Percentiles rank a stretch among this genome's conserved stretches.
phyloP scores from a whole-genome alignment of 2,329 filamentous ascomycete genomes.

The Paramyrothecium sp. region DNA sequence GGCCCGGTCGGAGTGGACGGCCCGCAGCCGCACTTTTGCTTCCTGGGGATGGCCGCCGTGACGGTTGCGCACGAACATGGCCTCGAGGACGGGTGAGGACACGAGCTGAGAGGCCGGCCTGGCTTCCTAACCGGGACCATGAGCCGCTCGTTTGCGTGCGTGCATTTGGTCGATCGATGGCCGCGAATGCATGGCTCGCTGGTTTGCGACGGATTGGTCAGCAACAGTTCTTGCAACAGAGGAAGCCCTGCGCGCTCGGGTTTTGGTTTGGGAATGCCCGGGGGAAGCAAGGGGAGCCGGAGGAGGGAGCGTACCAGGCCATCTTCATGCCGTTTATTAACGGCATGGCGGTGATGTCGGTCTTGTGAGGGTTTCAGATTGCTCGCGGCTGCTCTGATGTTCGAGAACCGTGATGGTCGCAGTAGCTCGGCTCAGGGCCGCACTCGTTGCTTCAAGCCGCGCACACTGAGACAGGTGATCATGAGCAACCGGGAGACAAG shows the following conservation, averaged over 20 bases:
- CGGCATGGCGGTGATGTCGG: constrained; percentile 47
- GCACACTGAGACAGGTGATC: background rate
- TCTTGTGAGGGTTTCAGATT: too few species aligned
- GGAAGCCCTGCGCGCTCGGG: too few species aligned
- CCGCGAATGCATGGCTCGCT: constrained; percentile 75
- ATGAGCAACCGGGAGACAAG: background rate
- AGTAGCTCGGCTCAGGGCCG: background rate
- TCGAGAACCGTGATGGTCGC: background rate
- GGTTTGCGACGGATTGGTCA: constrained; percentile 1
- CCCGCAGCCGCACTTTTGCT: constrained; percentile 55
- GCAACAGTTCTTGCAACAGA: background rate
- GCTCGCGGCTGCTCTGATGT: too few species aligned
- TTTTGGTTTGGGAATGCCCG: too few species aligned
- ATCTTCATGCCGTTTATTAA: constrained; percentile 70
- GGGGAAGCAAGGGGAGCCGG: background rate
- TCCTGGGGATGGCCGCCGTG: constrained; percentile 62
- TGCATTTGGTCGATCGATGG: constrained; percentile 74
- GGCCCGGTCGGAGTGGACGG: constrained; percentile 22
- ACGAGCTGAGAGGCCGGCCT: constrained; percentile 67
- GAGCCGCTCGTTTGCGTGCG: constrained; percentile 63
- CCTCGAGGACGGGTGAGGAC: constrained; percentile 62
- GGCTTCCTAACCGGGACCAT: constrained; percentile 72
- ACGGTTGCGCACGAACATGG: constrained; percentile 62
- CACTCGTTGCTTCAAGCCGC: background rate
- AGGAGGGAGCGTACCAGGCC: constrained; percentile 60